Base-by-base conservation (phyloP, 2,329 filamentous ascomycete species). In the Trichoderma cornu-damae region DNA sequence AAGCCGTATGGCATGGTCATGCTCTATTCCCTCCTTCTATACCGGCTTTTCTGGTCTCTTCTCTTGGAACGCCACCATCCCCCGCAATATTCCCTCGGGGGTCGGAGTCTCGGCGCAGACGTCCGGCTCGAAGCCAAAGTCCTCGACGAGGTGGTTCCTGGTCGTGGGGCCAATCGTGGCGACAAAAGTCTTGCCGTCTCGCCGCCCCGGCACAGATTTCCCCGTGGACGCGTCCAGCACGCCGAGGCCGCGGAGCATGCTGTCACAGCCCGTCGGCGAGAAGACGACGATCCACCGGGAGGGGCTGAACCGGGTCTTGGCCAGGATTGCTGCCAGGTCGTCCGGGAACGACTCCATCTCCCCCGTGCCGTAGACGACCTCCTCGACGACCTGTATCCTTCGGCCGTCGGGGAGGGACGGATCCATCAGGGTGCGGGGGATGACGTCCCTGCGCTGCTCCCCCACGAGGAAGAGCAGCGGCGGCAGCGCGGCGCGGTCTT, bases 91-190 rank as follows among this genome's bases (percentile, higher is more conserved):
- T 0, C 92, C 92, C 66, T 93, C 85, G 0, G 92, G 89, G 69
- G 83, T 96, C 1, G 94, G 94, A 65, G 79, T 86, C 65, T 83
- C 82, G 1, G 94, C 89, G 70, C 88, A 95, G n/a, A 89, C 87
- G 68, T 93, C 85, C 1, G 89, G 84, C 64, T 84, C 79, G 61
- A 85, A 87, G 1, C 74, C 81, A 69, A 90, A 90, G 1, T 77
- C 79, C 18, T 77, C 75, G 14, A 76, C 69, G 43, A 99, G 73
- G 72, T 90, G 85, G 63, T 91, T 85, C 61, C 86, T 80, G 9
- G 94, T 99, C 16, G 94, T 99, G 11, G 94, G 93, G 0, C 94
- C 94, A 71, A 99, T 99, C 0, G 92, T 95, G 12, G 87, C 90
- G 60, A 97, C 77, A 61, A 82, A 84, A 1, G 85, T 87, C 50